phyloP scores from a whole-genome alignment of 108 stramenopile species.

The Nannochloropsis oceanica region DNA sequence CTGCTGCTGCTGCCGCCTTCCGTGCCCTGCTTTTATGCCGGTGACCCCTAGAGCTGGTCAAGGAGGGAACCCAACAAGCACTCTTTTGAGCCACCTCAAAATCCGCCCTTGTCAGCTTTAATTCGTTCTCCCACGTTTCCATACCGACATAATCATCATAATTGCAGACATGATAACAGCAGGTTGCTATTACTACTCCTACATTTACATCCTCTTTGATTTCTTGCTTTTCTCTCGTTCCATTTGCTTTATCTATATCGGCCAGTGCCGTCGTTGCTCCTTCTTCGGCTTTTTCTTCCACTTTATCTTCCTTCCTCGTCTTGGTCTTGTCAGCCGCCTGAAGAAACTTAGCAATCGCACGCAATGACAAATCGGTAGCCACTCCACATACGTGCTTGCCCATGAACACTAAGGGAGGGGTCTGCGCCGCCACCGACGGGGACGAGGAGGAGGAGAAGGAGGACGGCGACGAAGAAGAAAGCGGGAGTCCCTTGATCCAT shows the following conservation, averaged over 20 bases:
- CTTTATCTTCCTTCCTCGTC: background rate
- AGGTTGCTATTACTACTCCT: background rate
- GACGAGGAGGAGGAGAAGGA: too few relatives aligned
- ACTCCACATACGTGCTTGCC: background rate
- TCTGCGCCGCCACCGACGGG: background rate
- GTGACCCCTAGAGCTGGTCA: background rate
- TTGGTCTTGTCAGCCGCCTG: background rate
- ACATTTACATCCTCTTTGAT: background rate
- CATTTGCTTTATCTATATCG: background rate
- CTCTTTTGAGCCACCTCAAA: background rate
- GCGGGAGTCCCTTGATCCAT: background rate
- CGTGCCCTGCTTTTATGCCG: background rate
- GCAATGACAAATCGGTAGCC: background rate
- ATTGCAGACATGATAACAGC: background rate
- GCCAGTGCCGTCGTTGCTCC: background rate
- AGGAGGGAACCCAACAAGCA: background rate
- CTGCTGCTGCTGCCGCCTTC: background rate
- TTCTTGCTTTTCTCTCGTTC: background rate
- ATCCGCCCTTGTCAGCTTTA: background rate
- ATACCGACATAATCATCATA: background rate
- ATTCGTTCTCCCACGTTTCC: background rate
- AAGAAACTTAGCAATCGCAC: background rate
- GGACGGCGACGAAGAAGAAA: background rate
- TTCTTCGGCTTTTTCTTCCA: background rate
- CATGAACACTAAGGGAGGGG: background rate